Evolutionary conservation across 2,329 filamentous ascomycete genomes (phyloP).

Genomic region (Penicillium sp.): DNA sequence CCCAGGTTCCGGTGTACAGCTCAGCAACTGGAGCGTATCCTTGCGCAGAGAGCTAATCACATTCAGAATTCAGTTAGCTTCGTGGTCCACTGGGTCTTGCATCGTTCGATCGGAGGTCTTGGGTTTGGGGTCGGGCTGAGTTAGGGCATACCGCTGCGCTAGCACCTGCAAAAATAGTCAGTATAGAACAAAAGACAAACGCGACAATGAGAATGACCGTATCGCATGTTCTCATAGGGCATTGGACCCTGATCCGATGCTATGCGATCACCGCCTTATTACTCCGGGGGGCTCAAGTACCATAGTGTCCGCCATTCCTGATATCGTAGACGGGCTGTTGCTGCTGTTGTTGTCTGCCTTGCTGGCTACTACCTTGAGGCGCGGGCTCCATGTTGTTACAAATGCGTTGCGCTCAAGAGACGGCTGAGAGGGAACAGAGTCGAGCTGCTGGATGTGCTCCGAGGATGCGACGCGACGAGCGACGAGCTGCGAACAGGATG

Average conservation of each 20-base stretch:
- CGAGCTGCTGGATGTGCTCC: background rate
- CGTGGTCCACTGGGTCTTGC: background rate
- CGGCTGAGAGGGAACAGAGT: background rate
- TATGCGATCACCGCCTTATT: constrained; percentile 4
- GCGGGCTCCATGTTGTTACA: constrained; percentile 58
- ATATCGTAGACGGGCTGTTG: constrained; percentile 72
- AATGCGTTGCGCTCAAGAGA: constrained; percentile 10
- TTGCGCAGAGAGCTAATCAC: constrained; percentile 74
- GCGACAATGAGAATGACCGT: background rate
- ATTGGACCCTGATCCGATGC: background rate
- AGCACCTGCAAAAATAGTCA: constrained; percentile 56
- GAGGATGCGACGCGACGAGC: constrained; percentile 8
- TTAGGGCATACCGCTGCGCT: constrained; percentile 65
- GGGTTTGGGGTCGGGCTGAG: background rate
- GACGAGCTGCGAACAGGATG: background rate
- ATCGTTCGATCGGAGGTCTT: constrained; percentile 5
- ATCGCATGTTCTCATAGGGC: background rate
- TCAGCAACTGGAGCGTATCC: constrained; percentile 87
- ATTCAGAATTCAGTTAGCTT: constrained; percentile 29
- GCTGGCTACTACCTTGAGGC: constrained; percentile 58
- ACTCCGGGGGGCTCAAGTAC: constrained; percentile 50
- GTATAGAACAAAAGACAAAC: constrained; percentile 3
- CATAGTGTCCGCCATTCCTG: constrained; percentile 75
- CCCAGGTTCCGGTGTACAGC: constrained; percentile 91
- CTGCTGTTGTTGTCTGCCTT: constrained; percentile 63